These are phyloP conservation scores for Salvia sclarea DNA, from an alignment of 305 asterid species.

Conservation along the genomic window DNA sequence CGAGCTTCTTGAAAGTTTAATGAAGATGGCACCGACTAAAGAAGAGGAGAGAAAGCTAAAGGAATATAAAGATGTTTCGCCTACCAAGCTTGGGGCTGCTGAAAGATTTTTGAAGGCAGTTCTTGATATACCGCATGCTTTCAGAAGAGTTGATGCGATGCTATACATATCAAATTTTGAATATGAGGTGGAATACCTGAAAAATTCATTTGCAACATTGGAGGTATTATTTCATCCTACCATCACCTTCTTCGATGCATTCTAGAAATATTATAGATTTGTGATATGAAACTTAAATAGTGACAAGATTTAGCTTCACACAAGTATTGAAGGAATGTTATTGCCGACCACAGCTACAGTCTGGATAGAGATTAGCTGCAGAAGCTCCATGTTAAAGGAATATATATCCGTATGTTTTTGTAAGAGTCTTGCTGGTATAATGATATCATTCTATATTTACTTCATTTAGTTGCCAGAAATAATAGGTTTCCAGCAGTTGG, in stretches of 20 bases:
- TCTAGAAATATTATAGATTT: not conserved
- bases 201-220: constrained; percentile 69
- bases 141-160: constrained; percentile 91
- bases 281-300: not conserved
- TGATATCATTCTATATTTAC: not conserved
- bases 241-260: constrained; percentile 19
- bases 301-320: constrained; percentile 11
- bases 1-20: constrained; percentile 88
- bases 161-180: constrained; percentile 84
- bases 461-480: not conserved
- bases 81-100: constrained; percentile 84
- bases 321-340: constrained; percentile 8
- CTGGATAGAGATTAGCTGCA: not conserved
- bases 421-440: not conserved
- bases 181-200: constrained; percentile 85
- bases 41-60: constrained; percentile 89
- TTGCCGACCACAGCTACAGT: constrained; percentile 10
- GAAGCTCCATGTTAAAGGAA: not conserved
- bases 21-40: constrained; percentile 94
- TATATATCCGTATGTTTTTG: not conserved
- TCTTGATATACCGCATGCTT: constrained; percentile 86
- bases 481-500: not conserved
- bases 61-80: constrained; percentile 75
- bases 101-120: constrained; percentile 88
- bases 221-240: constrained; percentile 60